Conservation (phyloP, 495 filamentous ascomycete species). For the Penicillium argentinense region DNA sequence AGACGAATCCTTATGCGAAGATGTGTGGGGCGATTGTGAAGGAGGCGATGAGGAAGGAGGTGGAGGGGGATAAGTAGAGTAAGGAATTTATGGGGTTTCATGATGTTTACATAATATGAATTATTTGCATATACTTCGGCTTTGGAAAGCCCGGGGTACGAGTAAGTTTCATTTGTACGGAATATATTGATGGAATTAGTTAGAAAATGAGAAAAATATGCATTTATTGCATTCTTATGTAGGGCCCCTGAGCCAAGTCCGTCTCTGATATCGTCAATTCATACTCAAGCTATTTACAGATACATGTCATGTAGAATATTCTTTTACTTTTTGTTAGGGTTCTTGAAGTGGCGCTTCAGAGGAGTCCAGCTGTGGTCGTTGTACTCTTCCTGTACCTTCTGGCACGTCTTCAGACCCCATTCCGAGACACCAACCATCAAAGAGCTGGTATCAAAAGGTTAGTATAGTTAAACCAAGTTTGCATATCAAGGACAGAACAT, state of each 20-base stretch:
- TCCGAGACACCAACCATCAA: conserved; percentile 90
- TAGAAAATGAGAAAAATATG: not conserved
- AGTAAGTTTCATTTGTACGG: no score
- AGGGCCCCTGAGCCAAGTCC: not conserved
- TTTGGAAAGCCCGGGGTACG: no score
- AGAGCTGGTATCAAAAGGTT: conserved; percentile 43
- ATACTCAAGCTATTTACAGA: conserved; percentile 14
- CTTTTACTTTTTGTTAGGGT: conserved; percentile 43
- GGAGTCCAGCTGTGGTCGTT: conserved; percentile 84
- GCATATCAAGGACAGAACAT: not conserved
- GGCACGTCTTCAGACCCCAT: conserved; percentile 81
- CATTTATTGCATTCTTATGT: not conserved
- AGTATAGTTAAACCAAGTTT: not conserved
- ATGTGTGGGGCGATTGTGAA: conserved; percentile 85
- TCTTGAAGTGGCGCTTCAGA: conserved; percentile 73
- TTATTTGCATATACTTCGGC: no score
- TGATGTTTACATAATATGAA: no score
- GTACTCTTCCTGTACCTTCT: conserved; percentile 82
- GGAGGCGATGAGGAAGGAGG: conserved; percentile 80
- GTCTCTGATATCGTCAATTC: conserved; percentile 4
- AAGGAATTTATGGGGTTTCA: not conserved
- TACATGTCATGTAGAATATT: not conserved
- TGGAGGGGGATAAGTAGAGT: conserved; percentile 21
- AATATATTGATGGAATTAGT: not conserved
- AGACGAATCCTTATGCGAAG: conserved; percentile 85